These are phyloP conservation scores for Stachybotrys chlorohalonatus DNA, from an alignment of 2,329 filamentous ascomycete species.

Conservation along the genomic window DNA sequence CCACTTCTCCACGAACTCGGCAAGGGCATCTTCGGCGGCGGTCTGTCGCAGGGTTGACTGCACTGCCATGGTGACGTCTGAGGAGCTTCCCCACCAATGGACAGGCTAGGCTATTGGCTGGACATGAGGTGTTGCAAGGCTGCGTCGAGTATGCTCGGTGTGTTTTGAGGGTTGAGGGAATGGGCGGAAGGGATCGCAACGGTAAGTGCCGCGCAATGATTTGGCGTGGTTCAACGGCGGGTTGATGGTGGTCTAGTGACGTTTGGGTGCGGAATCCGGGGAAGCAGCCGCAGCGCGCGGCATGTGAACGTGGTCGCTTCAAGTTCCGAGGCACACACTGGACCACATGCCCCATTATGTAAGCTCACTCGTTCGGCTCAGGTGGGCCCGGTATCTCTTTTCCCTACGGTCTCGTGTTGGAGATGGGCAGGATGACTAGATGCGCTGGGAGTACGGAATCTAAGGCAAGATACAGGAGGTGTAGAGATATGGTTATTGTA, in stretches of 20 bases:
- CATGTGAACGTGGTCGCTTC: not conserved
- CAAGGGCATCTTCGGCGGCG: conserved; percentile 57
- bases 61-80: conserved; percentile 57
- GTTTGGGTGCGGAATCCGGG: not conserved
- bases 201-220: not conserved
- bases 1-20: conserved; percentile 54
- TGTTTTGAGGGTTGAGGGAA: no score
- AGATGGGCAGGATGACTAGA: no score
- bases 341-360: not conserved
- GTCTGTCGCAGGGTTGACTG: conserved; percentile 74
- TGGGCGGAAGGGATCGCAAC: no score
- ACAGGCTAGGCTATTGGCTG: not conserved
- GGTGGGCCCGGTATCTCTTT: no score
- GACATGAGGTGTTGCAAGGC: not conserved
- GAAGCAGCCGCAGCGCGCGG: not conserved
- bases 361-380: not conserved
- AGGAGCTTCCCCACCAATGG: conserved; percentile 3
- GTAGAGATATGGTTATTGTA: no score
- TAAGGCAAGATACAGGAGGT: no score
- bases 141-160: not conserved
- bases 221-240: not conserved
- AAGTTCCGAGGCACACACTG: not conserved
- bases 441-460: no score
- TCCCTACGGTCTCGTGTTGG: no score
- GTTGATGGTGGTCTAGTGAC: not conserved